Percentiles rank a stretch among this genome's conserved stretches.
These are phyloP conservation scores for Phaffomyces opuntiae DNA, from an alignment of 805 yeast species.

Conservation along the genomic window DNA sequence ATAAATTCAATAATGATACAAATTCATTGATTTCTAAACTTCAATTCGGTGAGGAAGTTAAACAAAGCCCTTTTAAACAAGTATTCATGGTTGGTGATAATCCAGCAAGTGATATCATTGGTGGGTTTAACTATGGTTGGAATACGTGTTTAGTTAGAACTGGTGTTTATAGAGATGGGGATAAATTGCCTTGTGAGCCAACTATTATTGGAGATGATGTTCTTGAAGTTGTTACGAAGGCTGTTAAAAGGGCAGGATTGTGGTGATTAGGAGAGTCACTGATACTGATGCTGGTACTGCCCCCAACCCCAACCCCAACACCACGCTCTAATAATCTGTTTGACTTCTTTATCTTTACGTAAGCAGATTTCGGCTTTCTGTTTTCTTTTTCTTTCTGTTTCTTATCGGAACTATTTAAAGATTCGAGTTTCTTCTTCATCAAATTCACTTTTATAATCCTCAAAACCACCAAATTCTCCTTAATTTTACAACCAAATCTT, in stretches of 20 bases:
- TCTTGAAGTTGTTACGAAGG: conserved; percentile 38
- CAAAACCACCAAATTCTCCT: too few species aligned
- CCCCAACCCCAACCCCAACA: too few species aligned
- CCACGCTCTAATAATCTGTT: too few species aligned
- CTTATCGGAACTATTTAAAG: too few species aligned
- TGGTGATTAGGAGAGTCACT: conserved; percentile 2
- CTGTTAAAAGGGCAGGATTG: conserved; percentile 15
- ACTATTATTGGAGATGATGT: conserved; percentile 45
- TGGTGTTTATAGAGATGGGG: conserved; percentile 71
- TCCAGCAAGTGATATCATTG: conserved; percentile 86
- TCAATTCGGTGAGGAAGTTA: conserved; percentile 18
- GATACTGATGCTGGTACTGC: too few species aligned
- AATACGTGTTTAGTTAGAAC: conserved; percentile 75
- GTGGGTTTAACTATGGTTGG: conserved; percentile 89
- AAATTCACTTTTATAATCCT: too few species aligned
- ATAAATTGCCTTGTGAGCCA: conserved; percentile 39
- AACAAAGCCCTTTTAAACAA: conserved; percentile 39
- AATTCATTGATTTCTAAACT: not conserved
- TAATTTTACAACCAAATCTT: too few species aligned
- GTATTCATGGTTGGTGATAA: conserved; percentile 97
- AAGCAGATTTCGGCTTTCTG: too few species aligned
- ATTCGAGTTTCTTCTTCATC: too few species aligned
- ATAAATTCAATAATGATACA: not conserved
- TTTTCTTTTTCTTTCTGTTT: too few species aligned
- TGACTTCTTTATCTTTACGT: too few species aligned